phyloP scores from a whole-genome alignment of 768 basidiomycete species.

The Pholiota conissans region DNA sequence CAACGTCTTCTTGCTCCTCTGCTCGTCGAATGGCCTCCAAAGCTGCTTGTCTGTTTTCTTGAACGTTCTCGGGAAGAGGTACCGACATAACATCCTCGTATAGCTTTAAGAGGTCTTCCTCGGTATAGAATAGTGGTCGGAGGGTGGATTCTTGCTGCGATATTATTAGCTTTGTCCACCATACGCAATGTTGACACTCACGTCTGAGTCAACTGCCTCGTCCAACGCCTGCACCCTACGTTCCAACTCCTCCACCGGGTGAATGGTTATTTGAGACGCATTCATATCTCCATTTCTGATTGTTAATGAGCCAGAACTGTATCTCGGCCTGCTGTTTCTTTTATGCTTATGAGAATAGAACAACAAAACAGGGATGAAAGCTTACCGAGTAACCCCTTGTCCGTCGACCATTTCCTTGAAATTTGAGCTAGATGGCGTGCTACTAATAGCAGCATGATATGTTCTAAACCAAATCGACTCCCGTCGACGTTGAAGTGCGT shows the following conservation, averaged over 20 bases:
- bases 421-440: conserved; percentile 1
- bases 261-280: conserved; percentile 4
- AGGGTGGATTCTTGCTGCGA: conserved; percentile 30
- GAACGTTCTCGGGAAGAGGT: conserved; percentile 15
- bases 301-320: conserved; percentile 3
- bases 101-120: conserved; percentile 39
- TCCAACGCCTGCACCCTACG: conserved; percentile 36
- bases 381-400: neutral
- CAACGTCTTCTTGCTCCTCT: conserved; percentile 32
- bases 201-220: conserved; percentile 34
- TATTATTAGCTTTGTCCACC: neutral
- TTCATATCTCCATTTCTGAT: conserved; percentile 1
- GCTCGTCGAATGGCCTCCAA: conserved; percentile 14
- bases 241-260: conserved; percentile 32
- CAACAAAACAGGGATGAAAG: neutral
- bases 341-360: neutral
- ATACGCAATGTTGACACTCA: conserved; percentile 13
- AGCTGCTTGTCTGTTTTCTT: conserved; percentile 10
- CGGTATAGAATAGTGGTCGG: conserved; percentile 37
- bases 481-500: conserved; percentile 12
- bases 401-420: conserved; percentile 5
- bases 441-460: conserved; percentile 22
- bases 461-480: conserved; percentile 13
- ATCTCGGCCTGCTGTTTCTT: neutral
- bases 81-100: conserved; percentile 47